Evolutionary conservation across 108 stramenopile genomes (phyloP).

Genomic region (Halocafeteria seosinensis): DNA sequence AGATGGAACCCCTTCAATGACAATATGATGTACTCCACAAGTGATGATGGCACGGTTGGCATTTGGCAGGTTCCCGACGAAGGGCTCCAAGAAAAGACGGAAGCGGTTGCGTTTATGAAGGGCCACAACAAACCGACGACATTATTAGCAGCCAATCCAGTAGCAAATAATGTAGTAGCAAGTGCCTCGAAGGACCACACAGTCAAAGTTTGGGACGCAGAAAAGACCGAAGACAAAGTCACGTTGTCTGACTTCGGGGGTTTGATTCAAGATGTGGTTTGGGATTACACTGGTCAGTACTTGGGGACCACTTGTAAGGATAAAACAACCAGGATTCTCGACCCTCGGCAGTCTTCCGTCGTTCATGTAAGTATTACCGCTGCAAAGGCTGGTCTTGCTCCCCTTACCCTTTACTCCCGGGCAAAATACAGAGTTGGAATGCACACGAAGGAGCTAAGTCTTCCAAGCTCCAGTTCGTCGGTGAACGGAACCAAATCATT

Average conservation of each 20-base stretch:
- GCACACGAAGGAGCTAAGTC: conserved; percentile 84
- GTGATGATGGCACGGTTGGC: conserved; percentile 75
- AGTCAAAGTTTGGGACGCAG: conserved; percentile 90
- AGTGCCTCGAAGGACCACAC: conserved; percentile 59
- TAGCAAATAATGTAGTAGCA: conserved; percentile 68
- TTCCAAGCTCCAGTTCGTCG: conserved; percentile 64
- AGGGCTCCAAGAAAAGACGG: conserved; percentile 56
- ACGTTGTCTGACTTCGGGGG: conserved; percentile 50
- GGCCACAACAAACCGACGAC: conserved; percentile 83
- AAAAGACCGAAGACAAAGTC: conserved; percentile 45
- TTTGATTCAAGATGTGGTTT: conserved; percentile 81
- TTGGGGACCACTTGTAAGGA: conserved; percentile 81
- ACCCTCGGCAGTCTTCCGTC: conserved; percentile 45
- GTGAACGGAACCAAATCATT: conserved; percentile 62
- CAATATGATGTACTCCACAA: conserved; percentile 63
- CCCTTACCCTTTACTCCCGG: too few species aligned
- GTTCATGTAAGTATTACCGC: too few species aligned
- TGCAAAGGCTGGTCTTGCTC: too few species aligned
- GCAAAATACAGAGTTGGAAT: too few species aligned
- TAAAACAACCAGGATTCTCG: conserved; percentile 70
- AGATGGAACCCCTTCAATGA: conserved; percentile 70
- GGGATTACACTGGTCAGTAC: conserved; percentile 70
- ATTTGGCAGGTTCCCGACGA: conserved; percentile 87
- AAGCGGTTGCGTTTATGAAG: conserved; percentile 60
- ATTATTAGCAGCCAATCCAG: conserved; percentile 73